phyloP scores from a whole-genome alignment of 1,284 basidiomycete species.

The Fomitopsis betulina region DNA sequence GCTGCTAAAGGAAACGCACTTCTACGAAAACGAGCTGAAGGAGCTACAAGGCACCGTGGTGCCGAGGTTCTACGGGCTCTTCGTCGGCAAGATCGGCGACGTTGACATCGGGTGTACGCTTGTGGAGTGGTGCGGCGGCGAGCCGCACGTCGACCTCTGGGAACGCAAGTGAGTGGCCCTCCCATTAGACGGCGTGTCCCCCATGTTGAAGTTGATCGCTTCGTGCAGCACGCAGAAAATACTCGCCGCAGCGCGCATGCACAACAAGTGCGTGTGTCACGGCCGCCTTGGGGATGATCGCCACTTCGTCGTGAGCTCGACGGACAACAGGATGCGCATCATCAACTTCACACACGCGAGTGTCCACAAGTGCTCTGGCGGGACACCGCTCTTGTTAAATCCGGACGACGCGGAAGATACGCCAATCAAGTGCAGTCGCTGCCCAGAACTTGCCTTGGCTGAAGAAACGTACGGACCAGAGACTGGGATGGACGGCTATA shows the following conservation, averaged over 20 bases:
- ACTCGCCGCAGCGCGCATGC: slow-evolving; percentile 9
- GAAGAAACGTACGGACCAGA: slow-evolving; percentile 16
- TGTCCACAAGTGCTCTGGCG: slow-evolving; percentile 10
- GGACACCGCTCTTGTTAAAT: slow-evolving; percentile 7
- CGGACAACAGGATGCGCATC: slow-evolving; percentile 14
- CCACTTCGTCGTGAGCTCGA: slow-evolving; percentile 10
- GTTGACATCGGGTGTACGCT: slow-evolving; percentile 28
- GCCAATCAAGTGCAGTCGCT: slow-evolving; percentile 5
- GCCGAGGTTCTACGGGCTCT: slow-evolving; percentile 17
- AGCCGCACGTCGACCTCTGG: neutral
- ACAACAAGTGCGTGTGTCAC: slow-evolving; percentile 11
- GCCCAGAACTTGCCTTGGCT: slow-evolving; percentile 12
- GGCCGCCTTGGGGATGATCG: slow-evolving; percentile 3
- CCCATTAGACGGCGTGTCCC: neutral
- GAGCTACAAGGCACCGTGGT: slow-evolving; percentile 11
- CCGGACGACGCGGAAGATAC: slow-evolving; percentile 6
- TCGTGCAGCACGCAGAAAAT: slow-evolving; percentile 13
- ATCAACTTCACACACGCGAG: slow-evolving; percentile 14
- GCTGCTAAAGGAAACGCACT: slow-evolving; percentile 8
- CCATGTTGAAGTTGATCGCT: neutral
- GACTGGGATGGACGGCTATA: slow-evolving; percentile 4
- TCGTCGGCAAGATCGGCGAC: slow-evolving; percentile 6
- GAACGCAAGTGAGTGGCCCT: slow-evolving; percentile 2
- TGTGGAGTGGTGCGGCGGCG: slow-evolving; percentile 32
- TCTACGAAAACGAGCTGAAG: slow-evolving; percentile 12